phyloP scores from a whole-genome alignment of 2,329 filamentous ascomycete species.

The Triangularia verruculosa region DNA sequence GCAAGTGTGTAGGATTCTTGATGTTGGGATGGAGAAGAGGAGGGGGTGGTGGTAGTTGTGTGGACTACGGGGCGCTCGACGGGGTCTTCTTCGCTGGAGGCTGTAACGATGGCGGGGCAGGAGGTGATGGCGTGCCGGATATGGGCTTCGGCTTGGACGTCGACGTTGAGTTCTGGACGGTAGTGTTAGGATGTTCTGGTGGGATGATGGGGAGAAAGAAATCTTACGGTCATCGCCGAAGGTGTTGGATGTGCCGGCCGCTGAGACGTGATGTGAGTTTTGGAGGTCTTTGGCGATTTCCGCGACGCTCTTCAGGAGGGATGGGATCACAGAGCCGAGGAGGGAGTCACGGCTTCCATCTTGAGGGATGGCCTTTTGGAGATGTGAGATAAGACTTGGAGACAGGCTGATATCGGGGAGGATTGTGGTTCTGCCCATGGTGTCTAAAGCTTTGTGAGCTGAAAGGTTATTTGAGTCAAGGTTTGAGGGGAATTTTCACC shows the following conservation, averaged over 20 bases:
- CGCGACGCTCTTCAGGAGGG: conserved; percentile 44
- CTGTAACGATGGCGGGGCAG: conserved; percentile 46
- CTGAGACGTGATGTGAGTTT: conserved; percentile 44
- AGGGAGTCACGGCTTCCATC: conserved; percentile 31
- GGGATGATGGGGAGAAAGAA: background rate
- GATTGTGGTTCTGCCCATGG: background rate
- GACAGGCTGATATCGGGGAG: background rate
- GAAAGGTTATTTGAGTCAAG: background rate
- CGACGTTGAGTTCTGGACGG: conserved; percentile 49
- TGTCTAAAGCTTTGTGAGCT: background rate
- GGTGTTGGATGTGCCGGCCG: conserved; percentile 49
- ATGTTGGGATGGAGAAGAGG: background rate
- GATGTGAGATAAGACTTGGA: background rate
- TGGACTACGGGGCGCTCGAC: conserved; percentile 41
- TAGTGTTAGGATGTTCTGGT: background rate
- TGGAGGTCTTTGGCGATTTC: conserved; percentile 45
- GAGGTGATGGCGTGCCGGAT: conserved; percentile 44
- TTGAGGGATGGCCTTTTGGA: conserved; percentile 7
- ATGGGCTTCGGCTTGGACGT: conserved; percentile 49
- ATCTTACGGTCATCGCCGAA: conserved; percentile 52
- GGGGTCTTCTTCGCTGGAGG: conserved; percentile 61
- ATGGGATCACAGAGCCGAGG: conserved; percentile 45
- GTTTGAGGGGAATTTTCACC: background rate
- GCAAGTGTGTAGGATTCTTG: conserved; percentile 55
- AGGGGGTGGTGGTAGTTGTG: background rate